phyloP scores from a whole-genome alignment of 768 basidiomycete genomes.

The Leucosporidium scottii region DNA sequence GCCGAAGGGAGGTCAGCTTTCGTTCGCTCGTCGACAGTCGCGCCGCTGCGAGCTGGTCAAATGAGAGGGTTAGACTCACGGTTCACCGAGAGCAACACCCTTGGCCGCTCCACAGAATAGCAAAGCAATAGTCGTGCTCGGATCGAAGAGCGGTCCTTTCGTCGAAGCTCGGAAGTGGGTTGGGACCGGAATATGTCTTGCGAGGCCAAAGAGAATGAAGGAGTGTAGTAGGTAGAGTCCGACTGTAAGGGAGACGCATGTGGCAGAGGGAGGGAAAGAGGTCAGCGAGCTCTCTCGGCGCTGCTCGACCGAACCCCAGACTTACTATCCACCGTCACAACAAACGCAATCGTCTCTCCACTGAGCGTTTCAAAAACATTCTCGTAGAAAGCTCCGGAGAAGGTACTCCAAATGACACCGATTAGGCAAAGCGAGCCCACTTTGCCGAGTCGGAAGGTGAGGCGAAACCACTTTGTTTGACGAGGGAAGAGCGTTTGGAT shows the following conservation, averaged over 20 bases:
- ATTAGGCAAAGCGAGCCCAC: slow-evolving; percentile 37
- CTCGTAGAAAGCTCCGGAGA: slow-evolving; percentile 35
- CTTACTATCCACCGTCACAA: slow-evolving; percentile 3
- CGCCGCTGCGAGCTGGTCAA: too few species aligned
- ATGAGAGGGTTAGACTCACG: background rate
- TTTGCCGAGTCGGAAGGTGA: slow-evolving; percentile 35
- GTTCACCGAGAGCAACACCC: slow-evolving; percentile 21
- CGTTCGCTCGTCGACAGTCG: too few species aligned
- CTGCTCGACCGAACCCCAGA: background rate
- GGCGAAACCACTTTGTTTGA: slow-evolving; percentile 30
- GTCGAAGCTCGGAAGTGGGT: background rate
- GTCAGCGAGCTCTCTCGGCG: background rate
- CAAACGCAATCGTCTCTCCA: slow-evolving; percentile 16
- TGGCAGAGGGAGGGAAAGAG: slow-evolving; percentile 9
- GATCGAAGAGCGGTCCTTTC: slow-evolving; percentile 7
- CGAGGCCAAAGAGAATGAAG: slow-evolving; percentile 15
- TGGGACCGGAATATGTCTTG: slow-evolving; percentile 9
- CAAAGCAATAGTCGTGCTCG: slow-evolving; percentile 11
- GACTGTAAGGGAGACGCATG: background rate
- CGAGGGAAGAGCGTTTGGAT: slow-evolving; percentile 36
- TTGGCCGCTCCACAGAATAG: slow-evolving; percentile 24
- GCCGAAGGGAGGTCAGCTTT: background rate
- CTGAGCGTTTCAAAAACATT: slow-evolving; percentile 36
- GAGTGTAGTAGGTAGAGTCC: background rate
- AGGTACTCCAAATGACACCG: slow-evolving; percentile 39